Conservation (phyloP, 73 alveolate species). For the Paramecium primaurelia region DNA sequence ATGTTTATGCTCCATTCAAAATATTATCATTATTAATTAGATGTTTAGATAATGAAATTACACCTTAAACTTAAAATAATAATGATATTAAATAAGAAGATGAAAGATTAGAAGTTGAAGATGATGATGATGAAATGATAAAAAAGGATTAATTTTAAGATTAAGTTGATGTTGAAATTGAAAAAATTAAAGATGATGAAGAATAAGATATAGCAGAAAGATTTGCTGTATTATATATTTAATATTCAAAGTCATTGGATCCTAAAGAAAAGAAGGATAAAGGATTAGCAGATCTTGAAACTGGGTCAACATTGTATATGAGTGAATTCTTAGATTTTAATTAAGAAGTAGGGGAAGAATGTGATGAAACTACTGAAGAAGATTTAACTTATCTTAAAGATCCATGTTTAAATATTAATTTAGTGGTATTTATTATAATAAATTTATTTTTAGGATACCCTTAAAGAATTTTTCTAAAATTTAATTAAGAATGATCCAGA, state of each 20-base stretch:
- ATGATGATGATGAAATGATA: slow-evolving; percentile 66
- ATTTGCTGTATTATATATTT: slow-evolving; percentile 52
- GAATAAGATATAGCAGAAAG: slow-evolving; percentile 76
- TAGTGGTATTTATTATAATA: slow-evolving; percentile 55
- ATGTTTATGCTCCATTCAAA: slow-evolving; percentile 96
- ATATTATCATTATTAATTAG: slow-evolving; percentile 87
- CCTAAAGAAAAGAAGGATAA: slow-evolving; percentile 83
- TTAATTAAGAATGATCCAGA: slow-evolving; percentile 75
- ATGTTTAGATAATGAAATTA: slow-evolving; percentile 90
- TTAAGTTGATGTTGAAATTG: slow-evolving; percentile 79
- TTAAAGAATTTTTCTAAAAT: slow-evolving; percentile 73
- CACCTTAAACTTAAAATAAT: slow-evolving; percentile 53
- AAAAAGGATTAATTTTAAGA: slow-evolving; percentile 64
- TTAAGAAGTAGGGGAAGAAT: slow-evolving; percentile 95
- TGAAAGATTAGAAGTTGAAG: slow-evolving; percentile 79
- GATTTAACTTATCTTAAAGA: slow-evolving; percentile 84
- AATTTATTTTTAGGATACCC: slow-evolving; percentile 48
- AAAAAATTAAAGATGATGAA: slow-evolving; percentile 80
- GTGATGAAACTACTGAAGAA: slow-evolving; percentile 91
- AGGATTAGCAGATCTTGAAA: slow-evolving; percentile 95
- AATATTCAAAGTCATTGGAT: neutral
- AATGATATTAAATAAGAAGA: slow-evolving; percentile 65
- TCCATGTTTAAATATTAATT: slow-evolving; percentile 74
- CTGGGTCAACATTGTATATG: slow-evolving; percentile 94
- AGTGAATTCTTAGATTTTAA: slow-evolving; percentile 95